A percentile compares a stretch with the other conserved stretches of the same genome.
Conservation (phyloP, 495 filamentous ascomycete species). For the Neurospora sp. region DNA sequence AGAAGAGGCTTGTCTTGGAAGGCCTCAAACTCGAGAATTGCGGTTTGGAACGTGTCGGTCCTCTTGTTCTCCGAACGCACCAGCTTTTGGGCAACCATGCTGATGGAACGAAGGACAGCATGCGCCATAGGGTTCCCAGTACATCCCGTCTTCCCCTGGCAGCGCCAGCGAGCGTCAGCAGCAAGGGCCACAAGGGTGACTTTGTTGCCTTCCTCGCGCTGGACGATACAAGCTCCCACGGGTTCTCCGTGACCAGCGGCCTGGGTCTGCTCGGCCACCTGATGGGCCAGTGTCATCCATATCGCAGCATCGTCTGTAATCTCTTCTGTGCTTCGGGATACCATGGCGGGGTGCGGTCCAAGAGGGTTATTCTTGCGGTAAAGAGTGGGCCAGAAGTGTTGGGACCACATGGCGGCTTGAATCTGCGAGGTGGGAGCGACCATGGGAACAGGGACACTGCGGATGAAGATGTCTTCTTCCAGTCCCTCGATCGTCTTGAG, state of each 20-base stretch:
- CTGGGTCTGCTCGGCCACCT: conserved; percentile 48
- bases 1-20: conserved; percentile 36
- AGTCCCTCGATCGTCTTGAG: conserved; percentile 26
- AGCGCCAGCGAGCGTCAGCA: conserved; percentile 64
- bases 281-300: conserved; percentile 60
- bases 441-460: conserved; percentile 55
- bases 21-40: conserved; percentile 34
- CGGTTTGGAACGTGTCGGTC: conserved; percentile 8
- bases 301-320: conserved; percentile 44
- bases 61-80: conserved; percentile 34
- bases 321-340: conserved; percentile 43
- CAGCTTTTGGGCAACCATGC: conserved; percentile 68
- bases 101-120: conserved; percentile 75
- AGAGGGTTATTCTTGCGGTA: conserved; percentile 78
- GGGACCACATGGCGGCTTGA: conserved; percentile 69
- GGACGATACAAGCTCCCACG: conserved; percentile 76
- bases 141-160: conserved; percentile 31
- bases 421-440: conserved; percentile 61
- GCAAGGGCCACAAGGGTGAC: conserved; percentile 56
- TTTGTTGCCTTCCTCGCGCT: conserved; percentile 33
- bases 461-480: conserved; percentile 38
- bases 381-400: conserved; percentile 74
- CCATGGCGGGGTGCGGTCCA: conserved; percentile 57
- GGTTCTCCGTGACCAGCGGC: conserved; percentile 50
- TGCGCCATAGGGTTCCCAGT: conserved; percentile 71